Base-by-base conservation (phyloP, 129 eudicot genomes). In the Daucus carota region DNA sequence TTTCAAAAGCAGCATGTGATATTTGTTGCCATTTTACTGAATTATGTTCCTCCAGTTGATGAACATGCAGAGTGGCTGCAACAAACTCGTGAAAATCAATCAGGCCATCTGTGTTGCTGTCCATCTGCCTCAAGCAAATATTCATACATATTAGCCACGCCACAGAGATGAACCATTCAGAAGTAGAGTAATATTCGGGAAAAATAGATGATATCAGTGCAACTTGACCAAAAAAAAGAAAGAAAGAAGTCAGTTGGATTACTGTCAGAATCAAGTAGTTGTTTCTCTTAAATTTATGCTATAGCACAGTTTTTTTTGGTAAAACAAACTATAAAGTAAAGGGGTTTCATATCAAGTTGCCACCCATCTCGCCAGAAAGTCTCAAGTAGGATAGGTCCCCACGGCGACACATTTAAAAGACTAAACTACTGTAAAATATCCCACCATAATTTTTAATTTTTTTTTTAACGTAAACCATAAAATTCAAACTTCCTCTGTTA, bases 31-130 rank as follows among this genome's bases (percentile, higher is more conserved):
- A 94, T 85, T 91, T 94, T 54, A 70, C 90, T 28, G 93, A 81
- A 81, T 94, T 83, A 78, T 91, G 97, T 85, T 94, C 94, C 77
- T 94, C 97, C 73, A 94, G 78, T 70, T 94, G 99, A 85, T 94
- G 93, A 79, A 94, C 99, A 81, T 91, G 97, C 50, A 94, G 85
- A 28, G 99, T 91, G n/a, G 99, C 99, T 68, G 99, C 99, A 68
- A 94, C 99, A 85, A 94, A 94, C 88, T 94, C 99, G 2, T 85
- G 74, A 85, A 94, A 94, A 84, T 94, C 99, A 79, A 94, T 93
- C 34, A 89, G 92, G 32, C 99, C 99, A 82, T 94, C 99, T 0
- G 99, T 87, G 80, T 94, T 94, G 85, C 96, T 87, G 83, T 94
- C 99, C 15, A 94, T 91, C 99, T 94, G 92, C 72, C 67, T 77